Base-by-base conservation (phyloP, 345 rosid species). In the Cardamine occulta region DNA sequence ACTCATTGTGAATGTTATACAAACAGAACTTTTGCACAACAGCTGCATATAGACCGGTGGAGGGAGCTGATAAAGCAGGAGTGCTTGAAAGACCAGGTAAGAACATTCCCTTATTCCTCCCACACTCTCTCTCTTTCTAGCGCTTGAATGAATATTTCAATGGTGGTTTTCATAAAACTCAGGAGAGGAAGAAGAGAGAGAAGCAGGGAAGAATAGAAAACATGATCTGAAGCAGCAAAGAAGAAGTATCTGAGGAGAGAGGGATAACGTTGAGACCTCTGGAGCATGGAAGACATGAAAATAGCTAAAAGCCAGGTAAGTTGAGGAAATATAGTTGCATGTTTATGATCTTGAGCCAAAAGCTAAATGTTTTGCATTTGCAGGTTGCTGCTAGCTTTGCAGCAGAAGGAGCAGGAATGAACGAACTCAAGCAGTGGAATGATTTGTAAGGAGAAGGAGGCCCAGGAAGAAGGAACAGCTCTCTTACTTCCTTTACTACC, bases 341-440 rank as follows among this genome's bases (percentile, higher is more conserved):
- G 8, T 45, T 63, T 49, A 40, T 64, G n/a, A 66, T 57, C 40
- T 18, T 54, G 51, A 54, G 24, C 58, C 6, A 47, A 17, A 19
- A 37, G 29, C 59, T 52, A 19, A 58, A 0, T 39, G 63, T 17
- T 32, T 26, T 59, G 42, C 8, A 3, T 61, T 15, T 81, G 76
- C 83, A 94, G 97, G 96, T 94, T 75, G 93, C 98, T 37, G 89
- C 98, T 9, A 89, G 96, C 74, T 91, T 94, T 78, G 89, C 98
- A 53, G 58, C 95, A 8, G 89, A 88, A 77, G 98, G 96, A 59
- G 81, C 94, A 4, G 67, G 87, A 51, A 91, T 87, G 98, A 78
- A 48, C 5, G 98, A 91, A 86, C 85, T 94, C 63, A 91, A 87
- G 80, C 94, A 89, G 68, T 94, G 98, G 98, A 94, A 94, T 8